Evolutionary conservation across 495 filamentous ascomycete genomes (phyloP).

Genomic region (Aspergillus kassunensis): DNA sequence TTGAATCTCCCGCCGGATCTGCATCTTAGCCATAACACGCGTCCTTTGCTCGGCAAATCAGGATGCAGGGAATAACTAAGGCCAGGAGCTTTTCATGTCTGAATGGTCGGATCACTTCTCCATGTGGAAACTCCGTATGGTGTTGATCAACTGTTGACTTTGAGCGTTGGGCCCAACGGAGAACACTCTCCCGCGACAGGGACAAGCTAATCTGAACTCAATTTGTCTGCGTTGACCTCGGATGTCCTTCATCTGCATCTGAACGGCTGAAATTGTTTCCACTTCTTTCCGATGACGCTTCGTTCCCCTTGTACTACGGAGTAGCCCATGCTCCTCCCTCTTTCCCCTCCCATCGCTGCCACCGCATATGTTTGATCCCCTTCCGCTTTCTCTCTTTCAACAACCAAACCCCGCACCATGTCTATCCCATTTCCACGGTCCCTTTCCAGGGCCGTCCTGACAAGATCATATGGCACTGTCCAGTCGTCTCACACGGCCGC

Average conservation of each 20-base stretch:
- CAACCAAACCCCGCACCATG: conserved; percentile 23
- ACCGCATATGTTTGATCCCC: conserved; percentile 2
- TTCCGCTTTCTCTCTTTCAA: background rate
- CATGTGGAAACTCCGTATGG: background rate
- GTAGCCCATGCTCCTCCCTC: conserved; percentile 2
- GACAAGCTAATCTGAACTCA: background rate
- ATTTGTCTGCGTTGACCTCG: background rate
- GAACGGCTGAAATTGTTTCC: background rate
- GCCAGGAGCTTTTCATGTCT: background rate
- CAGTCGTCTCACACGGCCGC: conserved; percentile 34
- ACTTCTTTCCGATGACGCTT: background rate
- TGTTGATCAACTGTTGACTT: background rate
- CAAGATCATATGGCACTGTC: conserved; percentile 43
- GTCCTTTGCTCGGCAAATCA: conserved; percentile 1
- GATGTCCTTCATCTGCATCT: background rate
- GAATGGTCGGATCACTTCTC: background rate
- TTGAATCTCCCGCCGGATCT: conserved; percentile 12
- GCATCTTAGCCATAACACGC: conserved; percentile 2
- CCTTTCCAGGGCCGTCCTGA: conserved; percentile 26
- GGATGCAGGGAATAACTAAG: background rate
- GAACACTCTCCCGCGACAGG: no score
- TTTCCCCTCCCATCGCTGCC: conserved; percentile 5
- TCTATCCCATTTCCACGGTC: conserved; percentile 27
- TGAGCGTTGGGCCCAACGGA: conserved; percentile 8
- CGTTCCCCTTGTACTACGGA: background rate